Evolutionary conservation across 306 rosid genomes (phyloP).

Genomic region (Ochetophila trinervis): DNA sequence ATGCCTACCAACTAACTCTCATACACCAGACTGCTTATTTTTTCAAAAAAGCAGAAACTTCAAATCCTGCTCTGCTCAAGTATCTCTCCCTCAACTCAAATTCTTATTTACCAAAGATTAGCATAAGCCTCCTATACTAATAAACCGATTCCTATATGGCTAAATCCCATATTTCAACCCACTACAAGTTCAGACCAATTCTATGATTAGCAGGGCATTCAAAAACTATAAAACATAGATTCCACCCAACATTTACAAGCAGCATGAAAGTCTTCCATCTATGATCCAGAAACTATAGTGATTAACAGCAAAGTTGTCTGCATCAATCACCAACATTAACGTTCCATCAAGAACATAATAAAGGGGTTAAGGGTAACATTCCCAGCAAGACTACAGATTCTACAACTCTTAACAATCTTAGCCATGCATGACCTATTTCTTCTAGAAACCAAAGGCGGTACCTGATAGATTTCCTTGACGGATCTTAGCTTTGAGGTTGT

Average conservation of each 20-base stretch:
- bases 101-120: slow-evolving; percentile 3
- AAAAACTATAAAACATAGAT: slow-evolving; percentile 2
- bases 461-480: slow-evolving; percentile 78
- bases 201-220: background rate
- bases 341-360: background rate
- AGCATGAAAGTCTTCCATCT: slow-evolving; percentile 6
- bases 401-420: slow-evolving; percentile 8
- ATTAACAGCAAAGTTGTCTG: slow-evolving; percentile 18
- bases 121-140: background rate
- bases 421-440: slow-evolving; percentile 12
- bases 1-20: slow-evolving; percentile 7
- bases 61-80: slow-evolving; percentile 1
- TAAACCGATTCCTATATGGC: slow-evolving; percentile 8
- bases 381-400: slow-evolving; percentile 10
- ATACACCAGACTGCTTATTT: slow-evolving; percentile 1
- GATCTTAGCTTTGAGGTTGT: slow-evolving; percentile 76
- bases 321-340: slow-evolving; percentile 1
- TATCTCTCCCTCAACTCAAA: slow-evolving; percentile 5
- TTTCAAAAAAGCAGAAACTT: slow-evolving; percentile 10
- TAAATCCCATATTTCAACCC: slow-evolving; percentile 2
- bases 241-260: background rate
- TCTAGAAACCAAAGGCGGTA: slow-evolving; percentile 22
- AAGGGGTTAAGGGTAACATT: background rate
- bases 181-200: slow-evolving; percentile 5
- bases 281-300: slow-evolving; percentile 3